Conservation (phyloP, 2,329 filamentous ascomycete species). For the Leptographium wingfieldii region DNA sequence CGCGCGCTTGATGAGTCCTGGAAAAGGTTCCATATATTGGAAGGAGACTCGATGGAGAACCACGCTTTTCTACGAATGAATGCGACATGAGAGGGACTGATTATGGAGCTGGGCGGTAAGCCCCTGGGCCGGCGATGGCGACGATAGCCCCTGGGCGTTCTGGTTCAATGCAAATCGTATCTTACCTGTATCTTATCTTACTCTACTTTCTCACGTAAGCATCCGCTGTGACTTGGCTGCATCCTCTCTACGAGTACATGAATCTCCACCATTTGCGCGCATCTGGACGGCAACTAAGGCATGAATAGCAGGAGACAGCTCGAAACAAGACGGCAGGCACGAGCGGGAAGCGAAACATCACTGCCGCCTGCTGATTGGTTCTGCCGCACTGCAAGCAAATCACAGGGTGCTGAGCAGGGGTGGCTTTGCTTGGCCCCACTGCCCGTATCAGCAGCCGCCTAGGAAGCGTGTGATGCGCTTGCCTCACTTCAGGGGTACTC, state of each 20-base stretch:
- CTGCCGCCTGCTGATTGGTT: neutral
- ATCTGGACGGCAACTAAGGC: no score
- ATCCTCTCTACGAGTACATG: no score
- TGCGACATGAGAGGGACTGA: neutral
- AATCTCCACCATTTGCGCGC: no score
- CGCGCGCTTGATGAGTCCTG: neutral
- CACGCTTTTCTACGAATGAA: neutral
- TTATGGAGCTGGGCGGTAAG: neutral
- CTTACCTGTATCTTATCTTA: neutral
- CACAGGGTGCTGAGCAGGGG: neutral
- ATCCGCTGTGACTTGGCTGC: neutral
- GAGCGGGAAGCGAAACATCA: neutral
- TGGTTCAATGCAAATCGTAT: neutral
- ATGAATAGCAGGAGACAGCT: neutral
- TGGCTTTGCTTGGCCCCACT: neutral
- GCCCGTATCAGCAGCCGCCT: conserved; percentile 4
- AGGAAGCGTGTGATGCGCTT: neutral
- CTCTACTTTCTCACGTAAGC: no score
- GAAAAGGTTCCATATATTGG: neutral
- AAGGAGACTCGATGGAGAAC: neutral
- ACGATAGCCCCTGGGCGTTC: no score
- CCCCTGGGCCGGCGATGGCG: neutral
- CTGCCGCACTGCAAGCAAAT: neutral
- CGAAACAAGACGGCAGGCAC: neutral
- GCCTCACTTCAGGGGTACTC: neutral